Evolutionary conservation across 148 eudicot species (phyloP).

Genomic region (Drosera capensis): DNA sequence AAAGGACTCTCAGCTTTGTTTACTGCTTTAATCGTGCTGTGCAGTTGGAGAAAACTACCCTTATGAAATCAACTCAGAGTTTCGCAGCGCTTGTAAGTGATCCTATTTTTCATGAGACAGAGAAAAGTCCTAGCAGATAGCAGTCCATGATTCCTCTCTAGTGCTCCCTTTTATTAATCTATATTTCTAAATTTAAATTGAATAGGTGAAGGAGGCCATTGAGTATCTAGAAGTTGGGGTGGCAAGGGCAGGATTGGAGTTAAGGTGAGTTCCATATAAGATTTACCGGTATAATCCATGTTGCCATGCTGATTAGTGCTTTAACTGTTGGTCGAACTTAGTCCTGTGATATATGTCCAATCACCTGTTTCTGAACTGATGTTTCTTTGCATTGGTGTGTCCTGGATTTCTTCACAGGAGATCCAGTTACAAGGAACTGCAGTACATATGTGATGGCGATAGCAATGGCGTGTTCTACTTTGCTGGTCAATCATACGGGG

Average conservation of each 20-base stretch:
- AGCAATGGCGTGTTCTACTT: conserved; percentile 79
- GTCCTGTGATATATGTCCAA: neutral
- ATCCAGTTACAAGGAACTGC: conserved; percentile 86
- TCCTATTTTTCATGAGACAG: neutral
- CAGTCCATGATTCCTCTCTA: neutral
- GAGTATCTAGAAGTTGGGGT: conserved; percentile 32
- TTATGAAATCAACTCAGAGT: conserved; percentile 27
- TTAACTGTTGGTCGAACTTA: neutral
- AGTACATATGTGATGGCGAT: conserved; percentile 88
- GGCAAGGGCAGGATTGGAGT: conserved; percentile 24
- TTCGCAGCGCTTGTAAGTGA: conserved; percentile 50
- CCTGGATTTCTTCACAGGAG: conserved; percentile 65
- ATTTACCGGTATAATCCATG: no score
- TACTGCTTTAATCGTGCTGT: no score
- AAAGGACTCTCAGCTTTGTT: no score
- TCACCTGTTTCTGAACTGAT: no score
- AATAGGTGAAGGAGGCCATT: conserved; percentile 69
- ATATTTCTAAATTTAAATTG: neutral
- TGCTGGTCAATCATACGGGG: conserved; percentile 80
- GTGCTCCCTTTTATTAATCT: neutral
- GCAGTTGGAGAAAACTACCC: conserved; percentile 61
- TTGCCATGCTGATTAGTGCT: no score
- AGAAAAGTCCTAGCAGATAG: neutral
- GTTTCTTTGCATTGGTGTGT: no score
- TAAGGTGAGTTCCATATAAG: conserved; percentile 33